Evolutionary conservation across 2,329 filamentous ascomycete species (phyloP).

Genomic region (Tolypocladium tropicale): DNA sequence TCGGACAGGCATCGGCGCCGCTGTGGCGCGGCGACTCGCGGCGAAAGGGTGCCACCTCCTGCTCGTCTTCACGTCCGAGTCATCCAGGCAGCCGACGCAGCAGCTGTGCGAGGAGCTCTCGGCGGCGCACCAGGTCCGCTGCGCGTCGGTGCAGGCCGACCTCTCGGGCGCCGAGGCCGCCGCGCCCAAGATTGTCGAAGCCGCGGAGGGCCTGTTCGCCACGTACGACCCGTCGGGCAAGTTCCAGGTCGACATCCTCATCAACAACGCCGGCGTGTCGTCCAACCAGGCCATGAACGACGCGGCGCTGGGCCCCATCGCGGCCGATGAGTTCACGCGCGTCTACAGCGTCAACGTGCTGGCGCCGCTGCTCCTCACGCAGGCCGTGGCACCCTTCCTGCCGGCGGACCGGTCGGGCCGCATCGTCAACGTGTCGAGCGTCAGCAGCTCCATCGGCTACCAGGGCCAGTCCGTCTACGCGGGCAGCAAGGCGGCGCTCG

Average conservation of each 20-base stretch:
- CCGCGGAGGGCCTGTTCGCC: conserved; percentile 15
- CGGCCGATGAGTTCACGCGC: conserved; percentile 53
- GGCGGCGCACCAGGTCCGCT: conserved; percentile 27
- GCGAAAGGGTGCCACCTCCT: conserved; percentile 50
- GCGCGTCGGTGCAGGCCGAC: conserved; percentile 18
- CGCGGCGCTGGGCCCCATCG: conserved; percentile 38
- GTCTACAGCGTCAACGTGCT: conserved; percentile 76
- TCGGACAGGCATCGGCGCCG: conserved; percentile 39
- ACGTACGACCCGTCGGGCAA: conserved; percentile 10
- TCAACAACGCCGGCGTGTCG: conserved; percentile 76
- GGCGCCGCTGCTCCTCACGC: conserved; percentile 66
- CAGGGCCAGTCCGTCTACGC: conserved; percentile 46
- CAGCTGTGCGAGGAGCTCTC: conserved; percentile 36
- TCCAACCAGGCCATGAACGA: conserved; percentile 56
- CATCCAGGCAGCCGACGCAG: conserved; percentile 35
- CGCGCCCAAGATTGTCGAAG: conserved; percentile 16
- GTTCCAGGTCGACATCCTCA: conserved; percentile 59
- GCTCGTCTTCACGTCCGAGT: conserved; percentile 49
- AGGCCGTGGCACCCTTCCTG: conserved; percentile 61
- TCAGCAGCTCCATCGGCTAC: conserved; percentile 43
- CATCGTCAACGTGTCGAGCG: conserved; percentile 47
- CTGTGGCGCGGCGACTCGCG: conserved; percentile 46
- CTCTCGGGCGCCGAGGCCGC: conserved; percentile 15
- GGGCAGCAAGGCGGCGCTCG: conserved; percentile 46
- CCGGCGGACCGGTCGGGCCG: conserved; percentile 53